Evolutionary conservation across 169 alveolate species (phyloP), one percentile per base, ranked within the genome.

Genomic region (Plasmodium billcollinsi): DNA sequence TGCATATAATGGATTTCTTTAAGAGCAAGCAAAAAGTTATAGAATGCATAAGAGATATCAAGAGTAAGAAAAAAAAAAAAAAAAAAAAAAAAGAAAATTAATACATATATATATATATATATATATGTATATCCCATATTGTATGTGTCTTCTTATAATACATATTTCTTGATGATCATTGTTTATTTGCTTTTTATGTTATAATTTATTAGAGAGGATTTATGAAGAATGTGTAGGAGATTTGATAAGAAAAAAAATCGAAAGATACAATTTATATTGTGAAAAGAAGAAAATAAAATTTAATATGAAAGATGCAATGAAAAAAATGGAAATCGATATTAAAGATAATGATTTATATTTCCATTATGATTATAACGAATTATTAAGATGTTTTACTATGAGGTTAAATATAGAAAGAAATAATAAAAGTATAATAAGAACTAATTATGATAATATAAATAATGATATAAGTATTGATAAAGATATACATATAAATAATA

Each of bases 181-280:
- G n/a, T n/a, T n/a, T n/a, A n/a, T n/a, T n/a, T n/a, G n/a, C n/a
- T n/a, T n/a, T n/a, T 11, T 58, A 43, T 56, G 24, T 69, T 45
- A 14, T 52, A 9, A 14, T 63, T 3, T 6, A 3, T 3, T 18
- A 80, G 90, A 21, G 1, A 67, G 21, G 33, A 80, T 80, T 14
- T 80, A 80, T 52, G 90, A 80, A n/a, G 83, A 80, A 59, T 80
- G 74, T 49, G 80, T 54, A 14, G 69, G 69, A 33, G 90, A 80
- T 12, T 18, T 80, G 15, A 18, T 80, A 14, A 80, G 90, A 26
- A 80, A 29, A 33, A 66, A 80, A 67, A 45, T 80, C 15, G 78
- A 43, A 11, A 67, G 71, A 14, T 80, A 80, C 15, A 80, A 54
- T 3, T 58, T 80, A n/a, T 80, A 52, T 67, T 80, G 90, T 26